A percentile compares a stretch with the other conserved stretches of the same genome.
Evolutionary conservation across 2,329 filamentous ascomycete species (phyloP).

Genomic region (Hawksworthiomyces lignivorus): DNA sequence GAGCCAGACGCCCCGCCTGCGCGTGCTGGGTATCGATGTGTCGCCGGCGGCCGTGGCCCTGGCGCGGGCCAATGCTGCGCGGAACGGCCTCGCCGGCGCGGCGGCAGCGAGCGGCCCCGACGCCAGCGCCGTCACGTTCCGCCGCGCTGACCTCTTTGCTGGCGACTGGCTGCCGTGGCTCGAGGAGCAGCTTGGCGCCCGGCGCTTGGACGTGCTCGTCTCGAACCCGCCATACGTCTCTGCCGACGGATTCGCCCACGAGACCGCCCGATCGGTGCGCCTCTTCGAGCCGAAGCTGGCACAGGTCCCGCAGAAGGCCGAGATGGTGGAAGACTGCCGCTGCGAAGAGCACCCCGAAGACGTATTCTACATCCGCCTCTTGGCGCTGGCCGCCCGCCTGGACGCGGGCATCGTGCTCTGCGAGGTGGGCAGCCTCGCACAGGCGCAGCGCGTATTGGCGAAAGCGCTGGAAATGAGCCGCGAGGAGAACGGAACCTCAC

Average conservation of each 20-base stretch:
- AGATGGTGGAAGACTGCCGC: slow-evolving; percentile 15
- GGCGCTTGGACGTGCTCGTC: slow-evolving; percentile 57
- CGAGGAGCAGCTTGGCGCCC: not conserved
- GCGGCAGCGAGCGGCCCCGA: not conserved
- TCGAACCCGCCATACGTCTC: slow-evolving; percentile 94
- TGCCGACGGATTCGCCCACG: slow-evolving; percentile 47
- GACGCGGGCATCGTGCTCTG: slow-evolving; percentile 52
- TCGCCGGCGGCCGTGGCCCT: slow-evolving; percentile 58
- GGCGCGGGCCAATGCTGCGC: slow-evolving; percentile 53
- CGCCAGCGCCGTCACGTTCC: slow-evolving; percentile 12
- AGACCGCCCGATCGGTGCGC: slow-evolving; percentile 66
- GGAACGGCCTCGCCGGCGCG: slow-evolving; percentile 35
- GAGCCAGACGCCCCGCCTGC: no score
- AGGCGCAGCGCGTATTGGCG: slow-evolving; percentile 56
- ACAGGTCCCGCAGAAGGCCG: slow-evolving; percentile 56
- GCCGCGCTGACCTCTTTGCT: slow-evolving; percentile 35
- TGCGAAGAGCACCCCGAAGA: slow-evolving; percentile 29
- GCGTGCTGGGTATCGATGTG: slow-evolving; percentile 66
- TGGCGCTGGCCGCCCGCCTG: slow-evolving; percentile 44
- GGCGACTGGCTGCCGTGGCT: slow-evolving; percentile 26
- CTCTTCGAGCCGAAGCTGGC: slow-evolving; percentile 75
- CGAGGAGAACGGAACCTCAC: slow-evolving; percentile 19
- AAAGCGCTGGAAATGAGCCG: slow-evolving; percentile 29
- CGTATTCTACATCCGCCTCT: slow-evolving; percentile 60
- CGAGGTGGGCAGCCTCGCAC: slow-evolving; percentile 63